Evolutionary conservation across 768 basidiomycete genomes (phyloP).

Genomic region (Inosperma sp.): DNA sequence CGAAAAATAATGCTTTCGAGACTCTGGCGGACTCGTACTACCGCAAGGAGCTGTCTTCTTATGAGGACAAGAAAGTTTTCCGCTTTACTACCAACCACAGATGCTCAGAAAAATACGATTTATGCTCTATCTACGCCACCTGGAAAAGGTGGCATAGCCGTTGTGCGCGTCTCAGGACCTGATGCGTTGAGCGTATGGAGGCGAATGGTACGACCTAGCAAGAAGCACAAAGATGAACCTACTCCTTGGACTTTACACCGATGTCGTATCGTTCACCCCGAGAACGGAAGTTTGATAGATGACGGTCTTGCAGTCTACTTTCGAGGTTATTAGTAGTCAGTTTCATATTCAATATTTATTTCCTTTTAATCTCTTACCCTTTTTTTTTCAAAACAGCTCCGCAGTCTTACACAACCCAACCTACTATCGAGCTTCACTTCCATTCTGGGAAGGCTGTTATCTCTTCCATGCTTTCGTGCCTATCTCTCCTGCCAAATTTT

Average conservation of each 20-base stretch:
- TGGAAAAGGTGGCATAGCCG: conserved; percentile 79
- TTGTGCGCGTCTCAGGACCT: conserved; percentile 80
- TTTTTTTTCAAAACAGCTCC: conserved; percentile 44
- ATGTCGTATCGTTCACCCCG: conserved; percentile 63
- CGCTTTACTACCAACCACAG: conserved; percentile 23
- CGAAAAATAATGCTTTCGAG: too few relatives aligned
- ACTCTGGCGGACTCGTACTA: too few relatives aligned
- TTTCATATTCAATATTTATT: background rate
- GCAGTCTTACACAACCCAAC: conserved; percentile 79
- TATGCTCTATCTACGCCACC: conserved; percentile 86
- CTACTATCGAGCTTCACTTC: conserved; percentile 78
- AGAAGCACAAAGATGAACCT: conserved; percentile 30
- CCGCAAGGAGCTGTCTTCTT: too few relatives aligned
- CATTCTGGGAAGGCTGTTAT: conserved; percentile 85
- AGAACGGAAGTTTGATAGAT: conserved; percentile 59
- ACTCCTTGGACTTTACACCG: conserved; percentile 66
- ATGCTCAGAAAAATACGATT: conserved; percentile 68
- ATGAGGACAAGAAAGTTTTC: background rate
- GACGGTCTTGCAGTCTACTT: conserved; percentile 83
- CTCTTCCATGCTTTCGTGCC: conserved; percentile 58
- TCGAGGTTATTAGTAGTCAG: conserved; percentile 47
- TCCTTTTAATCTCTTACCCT: background rate
- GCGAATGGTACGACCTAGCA: conserved; percentile 45
- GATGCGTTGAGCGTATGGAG: conserved; percentile 60
- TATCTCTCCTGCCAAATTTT: conserved; percentile 56